phyloP scores from a whole-genome alignment of 441 rosid species.

The Croton setiger region DNA sequence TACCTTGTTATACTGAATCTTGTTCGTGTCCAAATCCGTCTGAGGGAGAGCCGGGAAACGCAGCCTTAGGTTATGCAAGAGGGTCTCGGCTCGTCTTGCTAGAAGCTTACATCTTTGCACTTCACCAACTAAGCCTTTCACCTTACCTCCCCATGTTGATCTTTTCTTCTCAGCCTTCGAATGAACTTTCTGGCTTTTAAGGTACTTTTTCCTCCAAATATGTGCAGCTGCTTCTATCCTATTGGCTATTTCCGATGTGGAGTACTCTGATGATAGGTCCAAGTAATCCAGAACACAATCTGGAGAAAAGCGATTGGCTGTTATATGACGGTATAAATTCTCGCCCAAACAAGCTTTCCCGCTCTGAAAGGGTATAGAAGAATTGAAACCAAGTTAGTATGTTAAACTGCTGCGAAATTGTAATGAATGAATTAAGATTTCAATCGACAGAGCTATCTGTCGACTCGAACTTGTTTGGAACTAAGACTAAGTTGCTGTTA shows the following conservation, averaged over 20 bases:
- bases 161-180: conserved; percentile 35
- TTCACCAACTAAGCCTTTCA: conserved; percentile 70
- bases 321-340: conserved; percentile 60
- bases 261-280: conserved; percentile 77
- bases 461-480: too few species aligned
- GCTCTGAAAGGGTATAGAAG: conserved; percentile 38
- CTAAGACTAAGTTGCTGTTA: too few species aligned
- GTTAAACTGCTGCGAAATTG: conserved; percentile 1
- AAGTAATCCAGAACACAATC: conserved; percentile 80
- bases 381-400: conserved; percentile 6
- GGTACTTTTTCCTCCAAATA: conserved; percentile 67
- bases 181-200: conserved; percentile 34
- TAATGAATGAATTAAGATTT: not conserved
- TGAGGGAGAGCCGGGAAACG: conserved; percentile 93
- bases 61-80: conserved; percentile 57
- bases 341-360: conserved; percentile 82
- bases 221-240: conserved; percentile 83
- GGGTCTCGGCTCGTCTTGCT: conserved; percentile 69
- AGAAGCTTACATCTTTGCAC: conserved; percentile 50
- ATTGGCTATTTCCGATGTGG: conserved; percentile 68
- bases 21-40: conserved; percentile 77
- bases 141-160: conserved; percentile 78
- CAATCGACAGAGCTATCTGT: too few species aligned
- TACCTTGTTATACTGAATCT: conserved; percentile 92
- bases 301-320: conserved; percentile 66